Evolutionary conservation across 1,284 basidiomycete genomes (phyloP), one percentile per base, ranked within the genome.

Genomic region (Microbotryum intermedium): DNA sequence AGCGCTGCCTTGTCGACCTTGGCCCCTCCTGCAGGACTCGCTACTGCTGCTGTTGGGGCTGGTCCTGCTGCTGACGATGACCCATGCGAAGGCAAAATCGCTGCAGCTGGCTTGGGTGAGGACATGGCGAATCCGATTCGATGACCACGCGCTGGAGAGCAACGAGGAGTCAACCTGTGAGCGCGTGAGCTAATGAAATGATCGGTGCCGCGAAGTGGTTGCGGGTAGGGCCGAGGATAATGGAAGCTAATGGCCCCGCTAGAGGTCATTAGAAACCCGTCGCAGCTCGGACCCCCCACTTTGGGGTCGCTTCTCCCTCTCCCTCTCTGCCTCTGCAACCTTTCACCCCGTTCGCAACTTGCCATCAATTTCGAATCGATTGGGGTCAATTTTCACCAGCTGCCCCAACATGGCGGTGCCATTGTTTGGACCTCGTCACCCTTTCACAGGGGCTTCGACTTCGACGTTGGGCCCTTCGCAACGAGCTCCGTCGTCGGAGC

Each of bases 1-100:
- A 25, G 28, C 16, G 54, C 54, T 6, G 47, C 29, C 46, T 55
- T 55, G 44, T 55, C 54, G 30, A 48, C 45, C 46, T 55, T 55
- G 42, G 42, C 25, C 8, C 42, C 28, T 34, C 29, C 45, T 25
- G 54, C 21, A 48, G 43, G 21, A 45, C 21, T 26, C 6, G 30
- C 25, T 25, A 13, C 16, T 50, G 25, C 28, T 50, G 49, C 25
- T 25, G n/a, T n/a, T n/a, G n/a, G n/a, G n/a, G n/a, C n/a, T n/a
- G n/a, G n/a, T n/a, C n/a, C n/a, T n/a, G 21, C 25, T 26, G 49
- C 11, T 25, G 49, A 50, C 18, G 49, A n/a, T n/a, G 49, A 23
- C 23, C 30, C 30, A 23, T n/a, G 23, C 23, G 49, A 28, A 9
- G 50, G 30, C 4, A 50, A 16, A 9, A 25, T 16, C 34, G 11